Evolutionary conservation across 306 rosid genomes (phyloP), one percentile per base, ranked within the genome.

Genomic region (Casuarina cunninghamiana): DNA sequence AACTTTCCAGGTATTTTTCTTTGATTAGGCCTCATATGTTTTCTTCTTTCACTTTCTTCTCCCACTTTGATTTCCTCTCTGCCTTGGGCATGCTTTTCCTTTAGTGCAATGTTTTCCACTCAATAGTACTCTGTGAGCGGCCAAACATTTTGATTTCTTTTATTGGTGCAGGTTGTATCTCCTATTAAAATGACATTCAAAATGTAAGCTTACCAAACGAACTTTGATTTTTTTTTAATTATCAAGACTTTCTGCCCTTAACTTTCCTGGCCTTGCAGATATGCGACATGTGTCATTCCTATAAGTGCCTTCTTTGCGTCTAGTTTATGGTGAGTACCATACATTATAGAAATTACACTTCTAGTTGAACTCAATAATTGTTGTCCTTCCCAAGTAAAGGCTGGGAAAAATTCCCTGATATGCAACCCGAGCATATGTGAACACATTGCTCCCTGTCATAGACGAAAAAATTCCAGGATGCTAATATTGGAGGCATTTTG

Each of bases 181-280:
- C 83, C 83, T 15, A 53, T 79, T 60, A 79, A 79, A 65, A 79
- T 79, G 83, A 79, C 83, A n/a, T 66, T 79, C 78, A 54, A 65
- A 54, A 66, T 79, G 83, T 79, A 73, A 73, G 78, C 68, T 16
- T 61, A 12, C 15, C 16, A 72, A 45, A 50, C 7, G 55, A 63
- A 73, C 26, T 37, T 42, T 43, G 19, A 15, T 62, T 10, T 41
- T 79, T 19, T 78, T 49, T 35, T 1, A 44, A 50, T 73, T 43
- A 39, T 45, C 39, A 21, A 38, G 10, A 15, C 1, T 73, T 66
- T 53, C 8, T 66, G 39, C 50, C 49, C 78, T 73, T 43, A 15
- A 42, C 42, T 42, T 73, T 41, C n/a, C 61, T 65, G 39, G 21
- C 68, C 54, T 79, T 73, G 60, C 74, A 73, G 83, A 73, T 79